Percentiles rank a stretch among this genome's conserved stretches.
phyloP scores from a whole-genome alignment of 78 protist genomes.

The Emiliania huxleyi region DNA sequence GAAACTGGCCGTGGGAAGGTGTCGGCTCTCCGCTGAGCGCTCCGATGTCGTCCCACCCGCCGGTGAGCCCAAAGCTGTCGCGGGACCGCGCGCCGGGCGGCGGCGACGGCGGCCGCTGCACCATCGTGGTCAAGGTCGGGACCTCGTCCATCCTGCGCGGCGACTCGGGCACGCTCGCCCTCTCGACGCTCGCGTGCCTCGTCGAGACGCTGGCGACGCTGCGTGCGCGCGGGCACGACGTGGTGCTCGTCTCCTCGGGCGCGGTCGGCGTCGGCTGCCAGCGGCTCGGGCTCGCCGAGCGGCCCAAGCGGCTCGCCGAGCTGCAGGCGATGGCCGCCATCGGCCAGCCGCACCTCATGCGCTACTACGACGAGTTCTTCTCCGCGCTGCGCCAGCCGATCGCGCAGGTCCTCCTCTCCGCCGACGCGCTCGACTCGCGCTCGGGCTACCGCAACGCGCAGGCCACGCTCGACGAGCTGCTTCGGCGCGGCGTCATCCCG shows the following conservation, averaged over 20 bases:
- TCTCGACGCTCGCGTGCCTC: slow-evolving; percentile 40
- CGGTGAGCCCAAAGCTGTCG: too few relatives aligned
- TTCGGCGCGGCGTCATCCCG: slow-evolving; percentile 32
- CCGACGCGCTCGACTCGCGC: slow-evolving; percentile 10
- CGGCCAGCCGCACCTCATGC: slow-evolving; percentile 57
- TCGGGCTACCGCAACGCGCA: neutral
- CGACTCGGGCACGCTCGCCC: slow-evolving; percentile 10
- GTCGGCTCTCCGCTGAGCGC: too few relatives aligned
- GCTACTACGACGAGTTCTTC: slow-evolving; percentile 48
- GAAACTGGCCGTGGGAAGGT: too few relatives aligned
- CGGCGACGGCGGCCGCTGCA: neutral
- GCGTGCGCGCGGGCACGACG: neutral
- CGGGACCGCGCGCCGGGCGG: too few relatives aligned
- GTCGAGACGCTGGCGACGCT: slow-evolving; percentile 40
- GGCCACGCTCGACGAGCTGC: slow-evolving; percentile 29
- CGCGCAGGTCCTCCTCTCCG: slow-evolving; percentile 55
- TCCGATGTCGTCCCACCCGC: too few relatives aligned
- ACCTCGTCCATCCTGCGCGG: slow-evolving; percentile 27
- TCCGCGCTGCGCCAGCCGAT: neutral
- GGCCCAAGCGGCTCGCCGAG: neutral
- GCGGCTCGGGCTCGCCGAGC: neutral
- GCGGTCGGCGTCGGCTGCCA: slow-evolving; percentile 49
- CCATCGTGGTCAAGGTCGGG: slow-evolving; percentile 57
- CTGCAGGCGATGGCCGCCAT: slow-evolving; percentile 49
- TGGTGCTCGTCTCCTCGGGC: slow-evolving; percentile 56